Conservation (phyloP, 78 protist genomes). For the Guillardia theta region DNA sequence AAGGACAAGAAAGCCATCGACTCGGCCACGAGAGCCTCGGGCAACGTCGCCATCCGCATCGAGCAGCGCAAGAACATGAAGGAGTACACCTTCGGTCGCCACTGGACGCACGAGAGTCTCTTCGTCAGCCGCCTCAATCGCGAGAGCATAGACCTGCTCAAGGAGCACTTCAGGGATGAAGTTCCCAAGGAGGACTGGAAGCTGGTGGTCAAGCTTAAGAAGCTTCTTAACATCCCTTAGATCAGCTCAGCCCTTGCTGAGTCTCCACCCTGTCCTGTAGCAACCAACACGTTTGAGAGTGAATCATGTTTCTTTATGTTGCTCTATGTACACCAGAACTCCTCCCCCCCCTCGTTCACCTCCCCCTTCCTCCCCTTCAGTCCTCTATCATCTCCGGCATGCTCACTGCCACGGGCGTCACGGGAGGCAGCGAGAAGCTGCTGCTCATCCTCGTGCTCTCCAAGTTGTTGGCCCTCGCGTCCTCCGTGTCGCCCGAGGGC, state of each 20-base stretch:
- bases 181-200: slow-evolving; percentile 25
- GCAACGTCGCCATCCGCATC: slow-evolving; percentile 86
- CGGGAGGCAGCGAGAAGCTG: not conserved
- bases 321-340: not conserved
- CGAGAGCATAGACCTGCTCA: slow-evolving; percentile 6
- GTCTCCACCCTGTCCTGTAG: too few relatives aligned
- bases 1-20: slow-evolving; percentile 70
- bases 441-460: not conserved
- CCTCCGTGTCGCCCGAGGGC: slow-evolving; percentile 1
- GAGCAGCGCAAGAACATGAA: slow-evolving; percentile 22
- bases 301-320: not conserved
- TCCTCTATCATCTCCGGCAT: not conserved
- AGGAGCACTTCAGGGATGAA: not conserved
- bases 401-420: not conserved
- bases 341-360: too few relatives aligned
- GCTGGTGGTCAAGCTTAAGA: slow-evolving; percentile 6
- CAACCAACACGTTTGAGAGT: too few relatives aligned
- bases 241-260: not conserved
- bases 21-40: not conserved
- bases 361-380: not conserved
- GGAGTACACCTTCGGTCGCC: slow-evolving; percentile 75
- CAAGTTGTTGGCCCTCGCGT: not conserved
- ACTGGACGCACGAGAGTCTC: slow-evolving; percentile 60
- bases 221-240: not conserved
- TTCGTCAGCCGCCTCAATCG: slow-evolving; percentile 64